Percentiles rank a stretch among this genome's conserved stretches.
phyloP scores from a whole-genome alignment of 2,329 filamentous ascomycete species.

The Calonectria ilicicola region DNA sequence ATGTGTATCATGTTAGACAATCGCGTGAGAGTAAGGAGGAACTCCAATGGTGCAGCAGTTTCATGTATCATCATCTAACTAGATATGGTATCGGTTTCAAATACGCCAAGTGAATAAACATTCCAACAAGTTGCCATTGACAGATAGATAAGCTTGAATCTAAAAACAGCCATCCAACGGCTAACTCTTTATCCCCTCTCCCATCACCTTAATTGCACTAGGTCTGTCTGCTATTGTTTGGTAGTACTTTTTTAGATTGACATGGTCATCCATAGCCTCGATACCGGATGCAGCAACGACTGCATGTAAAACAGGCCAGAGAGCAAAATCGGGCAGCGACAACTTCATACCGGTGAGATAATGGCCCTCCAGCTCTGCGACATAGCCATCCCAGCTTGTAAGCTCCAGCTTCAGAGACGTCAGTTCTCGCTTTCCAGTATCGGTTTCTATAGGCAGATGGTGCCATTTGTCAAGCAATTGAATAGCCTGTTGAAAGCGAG shows the following conservation, averaged over 20 bases:
- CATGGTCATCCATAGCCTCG: conserved; percentile 45
- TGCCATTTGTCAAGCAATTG: conserved; percentile 53
- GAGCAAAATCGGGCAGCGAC: conserved; percentile 65
- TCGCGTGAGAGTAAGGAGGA: background rate
- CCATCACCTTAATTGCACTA: conserved; percentile 38
- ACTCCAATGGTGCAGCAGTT: background rate
- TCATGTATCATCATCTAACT: background rate
- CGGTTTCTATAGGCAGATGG: conserved; percentile 15
- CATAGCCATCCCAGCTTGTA: conserved; percentile 54
- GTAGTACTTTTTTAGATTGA: conserved; percentile 53
- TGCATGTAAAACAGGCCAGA: conserved; percentile 67
- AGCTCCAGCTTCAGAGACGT: conserved; percentile 49
- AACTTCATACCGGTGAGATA: conserved; percentile 59
- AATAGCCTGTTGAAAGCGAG: conserved; percentile 55
- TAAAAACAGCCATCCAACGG: background rate
- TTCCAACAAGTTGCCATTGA: background rate
- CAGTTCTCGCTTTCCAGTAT: conserved; percentile 21
- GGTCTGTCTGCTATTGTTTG: conserved; percentile 39
- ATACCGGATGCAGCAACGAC: conserved; percentile 52
- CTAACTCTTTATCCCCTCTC: conserved; percentile 11
- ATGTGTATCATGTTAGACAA: background rate
- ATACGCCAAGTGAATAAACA: background rate
- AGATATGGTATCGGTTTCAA: background rate
- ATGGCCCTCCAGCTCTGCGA: conserved; percentile 43
- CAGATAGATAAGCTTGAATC: background rate